Percentiles rank a stretch among this genome's conserved stretches.
Evolutionary conservation across 495 filamentous ascomycete genomes (phyloP).

Genomic region (Aspergillus wentii): DNA sequence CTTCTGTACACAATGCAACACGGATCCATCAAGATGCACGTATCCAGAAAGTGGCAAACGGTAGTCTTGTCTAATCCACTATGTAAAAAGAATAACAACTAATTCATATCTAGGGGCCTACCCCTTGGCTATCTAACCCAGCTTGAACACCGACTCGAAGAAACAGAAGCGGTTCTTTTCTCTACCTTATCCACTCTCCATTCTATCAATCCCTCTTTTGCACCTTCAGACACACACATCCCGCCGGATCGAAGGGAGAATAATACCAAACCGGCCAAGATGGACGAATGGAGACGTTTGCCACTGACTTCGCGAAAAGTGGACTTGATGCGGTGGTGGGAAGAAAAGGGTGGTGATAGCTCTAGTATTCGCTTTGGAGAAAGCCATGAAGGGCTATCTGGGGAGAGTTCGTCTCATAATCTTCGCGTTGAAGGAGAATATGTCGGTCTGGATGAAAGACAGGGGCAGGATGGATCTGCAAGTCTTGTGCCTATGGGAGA

Average conservation of each 20-base stretch:
- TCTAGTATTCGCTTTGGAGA: too few species aligned
- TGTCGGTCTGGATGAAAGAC: too few species aligned
- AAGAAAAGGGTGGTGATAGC: constrained; percentile 7
- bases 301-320: constrained; percentile 5
- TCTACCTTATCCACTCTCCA: constrained; percentile 9
- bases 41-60: constrained; percentile 23
- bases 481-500: too few species aligned
- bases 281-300: constrained; percentile 13
- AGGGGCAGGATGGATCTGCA: too few species aligned
- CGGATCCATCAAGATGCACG: constrained; percentile 11
- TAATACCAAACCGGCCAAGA: not conserved
- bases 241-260: too few species aligned
- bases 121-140: constrained; percentile 19
- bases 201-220: constrained; percentile 1
- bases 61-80: constrained; percentile 4
- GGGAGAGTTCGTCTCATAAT: too few species aligned
- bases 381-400: too few species aligned
- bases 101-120: too few species aligned
- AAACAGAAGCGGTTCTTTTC: constrained; percentile 17
- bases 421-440: too few species aligned
- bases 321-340: constrained; percentile 15
- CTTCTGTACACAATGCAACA: constrained; percentile 14
- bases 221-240: too few species aligned
- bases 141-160: constrained; percentile 17
- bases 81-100: too few species aligned